Evolutionary conservation across 129 eudicot genomes (phyloP).

Genomic region (Tagetes patula): DNA sequence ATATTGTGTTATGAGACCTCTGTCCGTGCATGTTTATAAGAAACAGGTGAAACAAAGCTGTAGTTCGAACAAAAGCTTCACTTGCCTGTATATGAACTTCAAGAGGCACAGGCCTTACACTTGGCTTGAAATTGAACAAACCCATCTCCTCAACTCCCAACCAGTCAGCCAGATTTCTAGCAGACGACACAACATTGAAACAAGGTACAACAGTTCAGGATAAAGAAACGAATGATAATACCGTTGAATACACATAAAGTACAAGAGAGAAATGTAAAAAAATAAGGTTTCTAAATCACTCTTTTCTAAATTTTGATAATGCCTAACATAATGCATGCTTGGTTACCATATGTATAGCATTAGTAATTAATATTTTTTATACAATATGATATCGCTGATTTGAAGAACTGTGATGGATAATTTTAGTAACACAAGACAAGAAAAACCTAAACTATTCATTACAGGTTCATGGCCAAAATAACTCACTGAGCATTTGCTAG

Average conservation of each 20-base stretch:
- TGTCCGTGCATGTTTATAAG: slow-evolving; percentile 8
- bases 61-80: slow-evolving; percentile 18
- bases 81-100: slow-evolving; percentile 99
- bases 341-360: background rate
- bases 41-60: background rate
- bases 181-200: slow-evolving; percentile 14
- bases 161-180: slow-evolving; percentile 96
- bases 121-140: slow-evolving; percentile 93
- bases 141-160: slow-evolving; percentile 89
- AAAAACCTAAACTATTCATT: slow-evolving; percentile 1
- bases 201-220: background rate
- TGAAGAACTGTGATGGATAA: slow-evolving; percentile 11
- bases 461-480: slow-evolving; percentile 12
- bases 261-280: slow-evolving; percentile 2
- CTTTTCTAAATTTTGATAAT: background rate
- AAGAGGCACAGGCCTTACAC: slow-evolving; percentile 98
- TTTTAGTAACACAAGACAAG: slow-evolving; percentile 10
- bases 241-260: slow-evolving; percentile 3
- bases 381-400: background rate
- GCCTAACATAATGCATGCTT: slow-evolving; percentile 7
- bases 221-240: background rate
- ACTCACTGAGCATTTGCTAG: slow-evolving; percentile 97
- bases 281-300: background rate
- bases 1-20: background rate
- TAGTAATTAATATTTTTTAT: slow-evolving; percentile 7